These are phyloP conservation scores for Solanum gracilifrons DNA, from an alignment of 257 asterid species.

Conservation along the genomic window DNA sequence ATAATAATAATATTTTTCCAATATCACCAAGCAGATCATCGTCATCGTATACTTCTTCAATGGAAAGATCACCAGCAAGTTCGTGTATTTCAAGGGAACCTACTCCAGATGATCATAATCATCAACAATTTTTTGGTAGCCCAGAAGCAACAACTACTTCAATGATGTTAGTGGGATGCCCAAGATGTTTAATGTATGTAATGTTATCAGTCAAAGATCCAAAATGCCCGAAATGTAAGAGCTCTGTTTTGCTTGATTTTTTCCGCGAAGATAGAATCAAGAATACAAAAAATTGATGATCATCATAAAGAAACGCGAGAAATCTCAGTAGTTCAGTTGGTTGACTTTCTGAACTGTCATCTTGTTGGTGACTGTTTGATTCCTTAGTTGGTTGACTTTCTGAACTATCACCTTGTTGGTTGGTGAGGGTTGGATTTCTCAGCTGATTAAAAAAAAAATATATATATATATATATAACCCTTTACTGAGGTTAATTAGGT, in stretches of 20 bases:
- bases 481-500: background rate
- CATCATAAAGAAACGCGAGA: background rate
- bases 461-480: background rate
- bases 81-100: slow-evolving; percentile 4
- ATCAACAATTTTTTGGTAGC: background rate
- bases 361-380: background rate
- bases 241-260: slow-evolving; percentile 5
- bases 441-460: no score
- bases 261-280: background rate
- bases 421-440: background rate
- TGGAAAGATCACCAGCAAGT: slow-evolving; percentile 1
- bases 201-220: background rate
- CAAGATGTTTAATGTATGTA: slow-evolving; percentile 11
- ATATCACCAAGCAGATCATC: background rate
- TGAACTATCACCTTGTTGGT: no score
- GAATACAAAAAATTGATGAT: background rate
- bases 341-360: background rate
- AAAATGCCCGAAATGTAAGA: slow-evolving; percentile 8
- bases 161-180: slow-evolving; percentile 4
- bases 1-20: background rate
- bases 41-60: background rate
- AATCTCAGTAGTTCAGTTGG: background rate
- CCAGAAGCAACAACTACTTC: background rate
- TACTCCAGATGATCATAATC: background rate
- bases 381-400: no score